These are phyloP conservation scores for Orychophragmus violaceus DNA, from an alignment of 345 rosid genomes.

Conservation along the genomic window DNA sequence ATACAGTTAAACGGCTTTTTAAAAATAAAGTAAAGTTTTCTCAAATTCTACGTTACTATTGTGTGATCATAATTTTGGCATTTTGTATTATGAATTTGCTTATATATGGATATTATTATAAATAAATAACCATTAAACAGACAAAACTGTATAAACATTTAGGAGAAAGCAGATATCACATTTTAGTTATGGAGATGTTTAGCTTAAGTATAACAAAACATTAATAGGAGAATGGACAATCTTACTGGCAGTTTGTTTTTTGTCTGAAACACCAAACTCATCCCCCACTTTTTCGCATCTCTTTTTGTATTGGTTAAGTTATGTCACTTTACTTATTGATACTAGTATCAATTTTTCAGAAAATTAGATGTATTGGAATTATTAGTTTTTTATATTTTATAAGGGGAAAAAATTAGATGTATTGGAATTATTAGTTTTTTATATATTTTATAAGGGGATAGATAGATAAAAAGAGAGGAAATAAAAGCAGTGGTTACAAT, in stretches of 20 bases:
- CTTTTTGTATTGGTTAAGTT: slow-evolving; percentile 12
- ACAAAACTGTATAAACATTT: background rate
- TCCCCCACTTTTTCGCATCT: background rate
- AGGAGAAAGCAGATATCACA: slow-evolving; percentile 22
- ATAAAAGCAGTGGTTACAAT: slow-evolving; percentile 32
- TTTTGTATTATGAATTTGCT: background rate
- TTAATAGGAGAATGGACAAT: slow-evolving; percentile 34
- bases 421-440: background rate
- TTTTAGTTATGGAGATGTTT: slow-evolving; percentile 26
- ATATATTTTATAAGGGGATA: background rate
- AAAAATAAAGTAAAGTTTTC: too few species aligned
- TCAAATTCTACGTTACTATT: background rate
- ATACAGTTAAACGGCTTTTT: too few species aligned
- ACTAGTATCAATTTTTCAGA: background rate
- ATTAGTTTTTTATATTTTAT: background rate
- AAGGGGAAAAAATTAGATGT: too few species aligned
- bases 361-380: background rate
- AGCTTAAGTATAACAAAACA: slow-evolving; percentile 27
- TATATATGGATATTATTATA: too few species aligned
- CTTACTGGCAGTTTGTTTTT: slow-evolving; percentile 34
- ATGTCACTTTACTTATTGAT: background rate
- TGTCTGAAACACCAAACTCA: slow-evolving; percentile 34
- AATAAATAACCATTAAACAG: background rate
- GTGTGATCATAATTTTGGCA: background rate
- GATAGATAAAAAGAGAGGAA: background rate